Percentiles rank a stretch among this genome's conserved stretches.
Evolutionary conservation across 2,329 filamentous ascomycete species (phyloP).

Genomic region (Harringtonia aguacate): DNA sequence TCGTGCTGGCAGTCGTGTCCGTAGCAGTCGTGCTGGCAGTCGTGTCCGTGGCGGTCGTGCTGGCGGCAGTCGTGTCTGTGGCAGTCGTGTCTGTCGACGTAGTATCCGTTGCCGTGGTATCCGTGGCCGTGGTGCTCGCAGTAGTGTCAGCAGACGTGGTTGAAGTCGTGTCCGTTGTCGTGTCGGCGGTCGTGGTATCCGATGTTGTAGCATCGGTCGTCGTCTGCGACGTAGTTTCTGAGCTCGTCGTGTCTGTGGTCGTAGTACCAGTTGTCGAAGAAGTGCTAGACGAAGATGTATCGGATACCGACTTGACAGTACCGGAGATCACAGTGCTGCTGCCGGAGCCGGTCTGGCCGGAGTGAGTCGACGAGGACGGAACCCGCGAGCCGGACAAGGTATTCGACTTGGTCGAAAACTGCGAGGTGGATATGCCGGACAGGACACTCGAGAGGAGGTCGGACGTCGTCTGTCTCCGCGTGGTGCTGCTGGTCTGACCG

Average conservation of each 20-base stretch:
- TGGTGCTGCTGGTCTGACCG: too few relatives aligned
- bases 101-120: neutral
- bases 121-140: too few relatives aligned
- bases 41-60: neutral
- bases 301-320: slow-evolving; percentile 9
- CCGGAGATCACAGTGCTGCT: slow-evolving; percentile 16
- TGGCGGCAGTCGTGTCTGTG: neutral
- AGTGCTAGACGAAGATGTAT: neutral
- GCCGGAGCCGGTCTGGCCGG: neutral
- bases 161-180: neutral
- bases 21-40: neutral
- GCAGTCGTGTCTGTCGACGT: slow-evolving; percentile 6
- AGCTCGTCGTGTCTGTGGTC: neutral
- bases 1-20: neutral
- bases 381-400: slow-evolving; percentile 3
- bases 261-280: neutral
- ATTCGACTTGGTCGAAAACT: slow-evolving; percentile 1
- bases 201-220: too few relatives aligned
- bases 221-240: too few relatives aligned
- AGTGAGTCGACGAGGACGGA: neutral
- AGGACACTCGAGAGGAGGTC: slow-evolving; percentile 2
- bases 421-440: neutral
- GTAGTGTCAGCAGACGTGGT: too few relatives aligned
- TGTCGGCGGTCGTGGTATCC: too few relatives aligned
- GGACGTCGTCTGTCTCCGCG: slow-evolving; percentile 11